Evolutionary conservation across 768 basidiomycete genomes (phyloP).

Genomic region (Kwoniella shandongensis): DNA sequence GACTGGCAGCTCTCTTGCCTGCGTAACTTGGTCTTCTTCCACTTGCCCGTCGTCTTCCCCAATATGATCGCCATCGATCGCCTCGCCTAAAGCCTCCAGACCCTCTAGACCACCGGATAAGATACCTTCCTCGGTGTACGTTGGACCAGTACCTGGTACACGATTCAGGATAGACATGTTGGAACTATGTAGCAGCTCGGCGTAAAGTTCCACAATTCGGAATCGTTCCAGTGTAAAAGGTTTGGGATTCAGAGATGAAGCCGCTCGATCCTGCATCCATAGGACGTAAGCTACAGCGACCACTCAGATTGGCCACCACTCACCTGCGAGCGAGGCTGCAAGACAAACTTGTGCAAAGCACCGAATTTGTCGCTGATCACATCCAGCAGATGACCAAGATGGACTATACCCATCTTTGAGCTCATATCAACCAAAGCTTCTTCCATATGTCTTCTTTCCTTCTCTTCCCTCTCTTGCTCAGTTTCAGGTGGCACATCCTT

Average conservation of each 20-base stretch:
- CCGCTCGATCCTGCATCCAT: constrained; percentile 32
- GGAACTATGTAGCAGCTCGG: constrained; percentile 94
- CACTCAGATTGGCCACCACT: constrained; percentile 39
- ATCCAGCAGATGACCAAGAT: constrained; percentile 77
- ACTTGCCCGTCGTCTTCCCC: constrained; percentile 67
- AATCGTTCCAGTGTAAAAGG: constrained; percentile 94
- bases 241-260: constrained; percentile 59
- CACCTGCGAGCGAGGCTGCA: constrained; percentile 74
- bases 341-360: constrained; percentile 69
- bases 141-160: constrained; percentile 62
- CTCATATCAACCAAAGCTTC: constrained; percentile 44
- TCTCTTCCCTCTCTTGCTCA: constrained; percentile 29
- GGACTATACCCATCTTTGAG: constrained; percentile 62
- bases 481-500: constrained; percentile 64
- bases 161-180: constrained; percentile 97
- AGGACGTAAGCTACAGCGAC: neutral
- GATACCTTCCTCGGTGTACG: constrained; percentile 80
- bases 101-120: constrained; percentile 81
- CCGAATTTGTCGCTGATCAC: constrained; percentile 69
- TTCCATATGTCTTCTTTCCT: constrained; percentile 44
- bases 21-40: constrained; percentile 72
- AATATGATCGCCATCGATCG: constrained; percentile 71
- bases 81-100: constrained; percentile 80
- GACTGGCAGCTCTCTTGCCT: constrained; percentile 51
- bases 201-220: constrained; percentile 93